Evolutionary conservation across 1,284 basidiomycete species (phyloP).

Genomic region (Sanghuangporus sanghuang): DNA sequence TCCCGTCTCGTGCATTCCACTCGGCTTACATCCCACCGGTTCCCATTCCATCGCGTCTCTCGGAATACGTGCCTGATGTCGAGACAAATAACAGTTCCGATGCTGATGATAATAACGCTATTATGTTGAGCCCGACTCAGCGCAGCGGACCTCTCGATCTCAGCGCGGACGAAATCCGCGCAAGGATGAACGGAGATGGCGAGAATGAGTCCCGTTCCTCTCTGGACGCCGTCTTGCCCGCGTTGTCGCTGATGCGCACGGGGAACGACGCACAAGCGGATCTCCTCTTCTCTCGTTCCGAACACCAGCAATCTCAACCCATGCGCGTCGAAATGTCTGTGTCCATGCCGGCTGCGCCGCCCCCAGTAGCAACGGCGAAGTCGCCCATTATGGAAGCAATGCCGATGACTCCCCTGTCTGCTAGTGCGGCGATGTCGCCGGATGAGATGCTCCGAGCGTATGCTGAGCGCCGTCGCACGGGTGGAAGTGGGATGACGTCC

Average conservation of each 20-base stretch:
- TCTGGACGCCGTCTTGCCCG: constrained; percentile 57
- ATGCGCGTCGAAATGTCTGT: constrained; percentile 29
- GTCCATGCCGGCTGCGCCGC: constrained; percentile 29
- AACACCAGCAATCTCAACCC: constrained; percentile 26
- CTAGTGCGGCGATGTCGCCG: constrained; percentile 40
- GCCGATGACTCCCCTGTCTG: constrained; percentile 41
- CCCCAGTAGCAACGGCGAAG: constrained; percentile 28
- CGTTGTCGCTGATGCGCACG: constrained; percentile 63
- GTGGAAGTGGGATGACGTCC: constrained; percentile 13
- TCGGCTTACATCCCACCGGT: constrained; percentile 49
- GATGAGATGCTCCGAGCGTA: constrained; percentile 75
- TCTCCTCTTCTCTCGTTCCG: constrained; percentile 9
- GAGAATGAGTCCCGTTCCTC: constrained; percentile 25
- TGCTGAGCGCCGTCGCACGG: constrained; percentile 46
- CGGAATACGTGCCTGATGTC: constrained; percentile 21
- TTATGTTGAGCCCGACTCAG: constrained; percentile 60
- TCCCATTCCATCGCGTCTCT: constrained; percentile 28
- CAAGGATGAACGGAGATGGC: constrained; percentile 29
- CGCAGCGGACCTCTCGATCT: constrained; percentile 59
- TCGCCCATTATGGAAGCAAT: constrained; percentile 37
- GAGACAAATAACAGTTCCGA: constrained; percentile 35
- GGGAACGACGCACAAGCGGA: constrained; percentile 29
- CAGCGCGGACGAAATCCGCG: constrained; percentile 59
- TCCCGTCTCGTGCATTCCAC: constrained; percentile 53
- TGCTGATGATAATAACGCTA: constrained; percentile 28